Percentiles rank a stretch among this genome's conserved stretches.
Evolutionary conservation across 2,329 filamentous ascomycete species (phyloP).

Genomic region (Aureobasidium mangrovei): DNA sequence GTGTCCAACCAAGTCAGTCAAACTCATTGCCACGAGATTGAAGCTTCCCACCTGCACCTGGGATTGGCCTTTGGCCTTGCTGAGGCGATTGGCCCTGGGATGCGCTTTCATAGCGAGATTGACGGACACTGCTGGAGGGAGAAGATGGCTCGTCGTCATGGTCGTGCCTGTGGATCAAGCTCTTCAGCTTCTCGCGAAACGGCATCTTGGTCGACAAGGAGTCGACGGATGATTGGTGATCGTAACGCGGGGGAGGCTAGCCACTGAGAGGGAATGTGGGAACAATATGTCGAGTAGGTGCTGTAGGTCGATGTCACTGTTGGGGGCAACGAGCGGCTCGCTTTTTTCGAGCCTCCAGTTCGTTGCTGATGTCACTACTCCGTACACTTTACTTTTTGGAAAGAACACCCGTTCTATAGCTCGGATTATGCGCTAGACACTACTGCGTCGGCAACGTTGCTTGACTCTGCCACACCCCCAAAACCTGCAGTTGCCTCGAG

Average conservation of each 20-base stretch:
- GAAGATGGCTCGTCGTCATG: conserved; percentile 2
- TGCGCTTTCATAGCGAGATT: neutral
- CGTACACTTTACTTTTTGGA: too few species aligned
- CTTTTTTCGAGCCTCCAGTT: too few species aligned
- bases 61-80: neutral
- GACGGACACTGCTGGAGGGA: neutral
- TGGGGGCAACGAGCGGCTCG: neutral
- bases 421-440: too few species aligned
- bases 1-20: conserved; percentile 1
- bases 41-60: neutral
- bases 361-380: too few species aligned
- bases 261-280: conserved; percentile 6
- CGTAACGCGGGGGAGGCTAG: neutral
- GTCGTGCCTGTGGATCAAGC: conserved; percentile 7
- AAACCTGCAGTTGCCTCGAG: neutral
- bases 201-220: conserved; percentile 2
- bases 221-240: neutral
- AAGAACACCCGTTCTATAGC: too few species aligned
- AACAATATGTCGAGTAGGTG: conserved; percentile 7
- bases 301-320: conserved; percentile 3
- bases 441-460: neutral
- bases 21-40: neutral
- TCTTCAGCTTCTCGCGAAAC: conserved; percentile 12
- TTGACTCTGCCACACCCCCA: neutral
- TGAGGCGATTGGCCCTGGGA: conserved; percentile 1